Base-by-base conservation (phyloP, 148 eudicot genomes). In the Heliosperma pusillum region DNA sequence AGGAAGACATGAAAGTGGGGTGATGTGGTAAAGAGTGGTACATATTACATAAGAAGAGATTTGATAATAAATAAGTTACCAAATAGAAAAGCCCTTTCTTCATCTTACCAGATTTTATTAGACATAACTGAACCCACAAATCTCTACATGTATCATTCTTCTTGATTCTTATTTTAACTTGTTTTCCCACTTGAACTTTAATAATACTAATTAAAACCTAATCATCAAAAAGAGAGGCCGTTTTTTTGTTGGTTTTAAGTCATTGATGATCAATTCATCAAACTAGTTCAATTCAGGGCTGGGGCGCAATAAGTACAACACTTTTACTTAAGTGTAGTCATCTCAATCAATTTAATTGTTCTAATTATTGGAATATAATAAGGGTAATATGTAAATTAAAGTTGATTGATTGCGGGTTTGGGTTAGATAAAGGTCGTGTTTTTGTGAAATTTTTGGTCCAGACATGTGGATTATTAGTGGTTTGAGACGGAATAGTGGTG, bases 101-200 rank as follows among this genome's bases (percentile, higher is more conserved):
- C 42, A 36, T 36, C 8, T 0, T 45, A 13, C 27, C 53, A 62
- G 59, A 74, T 75, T 52, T 75, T 53, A 45, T 69, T n/a, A 76
- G 74, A 76, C 79, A 76, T 30, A 55, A 4, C 2, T 40, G 74
- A 58, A 42, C 79, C 79, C 79, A 76, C 79, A 76, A 69, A 76
- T 76, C 79, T 76, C 21, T 10, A 3, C 47, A 22, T 53, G 21
- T 55, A 64, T 25, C 72, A 65, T 36, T 56, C 30, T 30, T 17
- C 44, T 68, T 57, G 21, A 66, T 76, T 69, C 63, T 56, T 57
- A 22, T 19, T 24, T 56, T 67, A 19, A 58, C 29, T 76, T 70
- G 47, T 45, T 25, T 16, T 70, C 67, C 80, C 75, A 61, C 74
- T 71, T 77, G 44, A 58, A 26, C 44, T 69, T 58, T 21, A 67